Evolutionary conservation across 257 asterid species (phyloP), one percentile per base, ranked within the genome.

Genomic region (Solanum bulbocastanum): DNA sequence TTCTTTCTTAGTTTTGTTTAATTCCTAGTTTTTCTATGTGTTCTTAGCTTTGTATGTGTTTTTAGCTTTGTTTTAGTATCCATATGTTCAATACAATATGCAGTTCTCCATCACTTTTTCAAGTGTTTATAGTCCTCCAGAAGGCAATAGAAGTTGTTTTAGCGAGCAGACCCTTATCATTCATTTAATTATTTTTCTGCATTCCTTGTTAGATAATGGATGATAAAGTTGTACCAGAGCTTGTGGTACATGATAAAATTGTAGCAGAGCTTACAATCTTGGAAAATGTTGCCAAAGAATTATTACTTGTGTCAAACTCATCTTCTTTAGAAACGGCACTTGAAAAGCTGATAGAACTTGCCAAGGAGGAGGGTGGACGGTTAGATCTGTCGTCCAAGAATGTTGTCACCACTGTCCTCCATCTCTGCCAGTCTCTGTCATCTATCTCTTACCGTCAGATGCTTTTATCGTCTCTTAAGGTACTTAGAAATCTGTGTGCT

Each of bases 401-500:
- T 72, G 83, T 92, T 42, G 74, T 92, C 73, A 49, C 82, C 79
- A 84, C 78, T 22, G 89, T 88, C 87, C 97, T 96, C 66, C 86
- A 90, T 86, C 94, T 94, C 18, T 95, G 97, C 89, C 92, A 42
- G 85, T 86, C 92, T 56, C 91, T 94, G 32, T 81, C 65, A 22
- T 89, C 32, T 83, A 88, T 91, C 87, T 89, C 93, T 78, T 82
- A 75, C 30, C 86, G 90, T 35, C 88, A 89, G 39, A 91, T 94
- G 87, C 89, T 92, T 86, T 91, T 94, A 69, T 90, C 66, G 42
- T 86, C 96, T 78, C 68, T 97, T 40, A 96, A 93, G 92, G 91
- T 94, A 60, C 93, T 96, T 72, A 93, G 99, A 86, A 96, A 96
- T 91, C 87, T 95, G 74, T 97, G 98, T 89, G 98, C 99, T 0